These are phyloP conservation scores for Austroboletus eburneus DNA, from an alignment of 768 basidiomycete genomes.

Conservation along the genomic window DNA sequence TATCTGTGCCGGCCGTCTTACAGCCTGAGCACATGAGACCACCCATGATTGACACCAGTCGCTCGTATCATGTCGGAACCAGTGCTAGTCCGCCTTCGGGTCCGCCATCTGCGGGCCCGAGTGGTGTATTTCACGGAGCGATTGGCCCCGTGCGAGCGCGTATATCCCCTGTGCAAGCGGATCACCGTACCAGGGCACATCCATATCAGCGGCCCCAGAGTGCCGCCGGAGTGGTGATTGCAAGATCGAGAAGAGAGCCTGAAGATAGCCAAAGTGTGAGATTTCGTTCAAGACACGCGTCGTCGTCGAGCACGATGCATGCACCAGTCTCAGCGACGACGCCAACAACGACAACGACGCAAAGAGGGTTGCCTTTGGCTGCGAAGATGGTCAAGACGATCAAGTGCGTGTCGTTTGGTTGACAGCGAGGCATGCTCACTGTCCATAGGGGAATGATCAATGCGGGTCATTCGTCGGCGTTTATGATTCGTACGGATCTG, in stretches of 20 bases:
- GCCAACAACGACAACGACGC: no score
- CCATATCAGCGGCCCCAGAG: conserved; percentile 31
- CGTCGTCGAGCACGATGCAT: conserved; percentile 5
- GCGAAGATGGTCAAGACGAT: conserved; percentile 11
- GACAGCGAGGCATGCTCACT: conserved; percentile 8
- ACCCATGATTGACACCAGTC: conserved; percentile 32
- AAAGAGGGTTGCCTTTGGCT: not conserved
- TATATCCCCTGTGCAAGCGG: conserved; percentile 23
- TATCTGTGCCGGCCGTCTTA: conserved; percentile 15
- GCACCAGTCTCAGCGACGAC: conserved; percentile 6
- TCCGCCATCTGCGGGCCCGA: conserved; percentile 26
- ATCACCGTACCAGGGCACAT: conserved; percentile 18
- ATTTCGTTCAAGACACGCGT: conserved; percentile 16
- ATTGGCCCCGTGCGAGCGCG: conserved; percentile 27
- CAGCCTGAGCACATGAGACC: conserved; percentile 32
- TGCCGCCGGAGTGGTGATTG: conserved; percentile 19
- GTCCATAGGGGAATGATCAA: conserved; percentile 22
- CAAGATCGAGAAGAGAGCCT: conserved; percentile 27
- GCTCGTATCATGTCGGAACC: conserved; percentile 23
- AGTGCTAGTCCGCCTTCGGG: conserved; percentile 31
- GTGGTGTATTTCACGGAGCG: conserved; percentile 9
- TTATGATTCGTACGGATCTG: conserved; percentile 57
- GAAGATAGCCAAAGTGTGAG: conserved; percentile 28
- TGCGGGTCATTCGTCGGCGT: conserved; percentile 22
- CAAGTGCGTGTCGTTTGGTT: conserved; percentile 20